Percentiles rank a stretch among this genome's conserved stretches.
phyloP scores from a whole-genome alignment of 495 filamentous ascomycete genomes.

The Talaromyces borbonicus region DNA sequence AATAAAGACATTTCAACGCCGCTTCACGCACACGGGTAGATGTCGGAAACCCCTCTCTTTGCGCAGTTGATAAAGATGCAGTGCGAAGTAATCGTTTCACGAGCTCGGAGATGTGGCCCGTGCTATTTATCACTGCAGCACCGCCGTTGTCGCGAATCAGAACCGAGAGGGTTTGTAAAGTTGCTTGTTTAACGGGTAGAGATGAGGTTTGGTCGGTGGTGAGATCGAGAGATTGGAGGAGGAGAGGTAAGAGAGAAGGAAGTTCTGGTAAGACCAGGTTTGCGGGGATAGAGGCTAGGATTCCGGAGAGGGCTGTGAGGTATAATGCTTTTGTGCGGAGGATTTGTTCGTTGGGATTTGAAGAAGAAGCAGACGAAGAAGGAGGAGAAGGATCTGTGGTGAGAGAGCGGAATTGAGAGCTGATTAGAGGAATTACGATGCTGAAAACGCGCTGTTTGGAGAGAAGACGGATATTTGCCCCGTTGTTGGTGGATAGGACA shows the following conservation, averaged over 20 bases:
- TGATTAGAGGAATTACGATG: slow-evolving; percentile 49
- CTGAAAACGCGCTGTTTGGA: slow-evolving; percentile 57
- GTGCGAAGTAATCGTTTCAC: slow-evolving; percentile 48
- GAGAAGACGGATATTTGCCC: slow-evolving; percentile 53
- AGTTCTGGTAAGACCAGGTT: slow-evolving; percentile 51
- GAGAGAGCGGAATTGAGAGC: slow-evolving; percentile 41
- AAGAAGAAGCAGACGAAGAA: background rate
- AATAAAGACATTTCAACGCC: slow-evolving; percentile 46
- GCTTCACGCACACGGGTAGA: slow-evolving; percentile 37
- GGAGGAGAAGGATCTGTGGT: slow-evolving; percentile 23
- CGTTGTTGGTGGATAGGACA: slow-evolving; percentile 53
- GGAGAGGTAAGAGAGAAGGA: slow-evolving; percentile 50
- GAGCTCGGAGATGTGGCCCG: slow-evolving; percentile 51
- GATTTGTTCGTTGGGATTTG: background rate
- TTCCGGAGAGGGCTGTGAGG: slow-evolving; percentile 55
- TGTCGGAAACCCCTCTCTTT: background rate
- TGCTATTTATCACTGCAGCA: slow-evolving; percentile 31
- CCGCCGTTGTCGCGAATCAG: slow-evolving; percentile 50
- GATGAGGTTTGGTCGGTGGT: slow-evolving; percentile 23
- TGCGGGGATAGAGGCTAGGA: slow-evolving; percentile 52
- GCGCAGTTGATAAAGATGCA: slow-evolving; percentile 13
- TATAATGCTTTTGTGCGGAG: slow-evolving; percentile 45
- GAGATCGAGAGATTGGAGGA: slow-evolving; percentile 62
- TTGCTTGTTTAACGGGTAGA: slow-evolving; percentile 48
- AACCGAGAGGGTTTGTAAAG: slow-evolving; percentile 49